phyloP scores from a whole-genome alignment of 768 basidiomycete species.

The Mrakia hoshinonis region DNA sequence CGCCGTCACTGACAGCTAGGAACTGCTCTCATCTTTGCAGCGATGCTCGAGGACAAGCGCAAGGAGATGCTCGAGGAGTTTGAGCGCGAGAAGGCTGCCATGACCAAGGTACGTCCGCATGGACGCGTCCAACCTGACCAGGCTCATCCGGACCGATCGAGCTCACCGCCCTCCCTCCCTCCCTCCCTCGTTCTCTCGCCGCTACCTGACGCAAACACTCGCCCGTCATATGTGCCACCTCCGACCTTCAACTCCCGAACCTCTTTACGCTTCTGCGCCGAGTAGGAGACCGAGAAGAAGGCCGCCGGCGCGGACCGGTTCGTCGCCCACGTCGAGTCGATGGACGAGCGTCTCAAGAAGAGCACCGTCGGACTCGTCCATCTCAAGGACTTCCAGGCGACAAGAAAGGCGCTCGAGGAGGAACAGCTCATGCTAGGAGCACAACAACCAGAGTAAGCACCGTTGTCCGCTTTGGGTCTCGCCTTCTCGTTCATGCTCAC shows the following conservation, averaged over 20 bases:
- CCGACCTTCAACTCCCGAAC: too few species aligned
- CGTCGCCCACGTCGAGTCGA: conserved; percentile 84
- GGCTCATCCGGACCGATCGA: neutral
- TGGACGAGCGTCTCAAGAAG: conserved; percentile 86
- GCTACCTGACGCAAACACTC: too few species aligned
- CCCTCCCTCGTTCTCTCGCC: neutral
- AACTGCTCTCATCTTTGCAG: conserved; percentile 35
- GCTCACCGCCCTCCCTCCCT: neutral
- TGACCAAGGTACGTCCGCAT: conserved; percentile 16
- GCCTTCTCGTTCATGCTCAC: neutral
- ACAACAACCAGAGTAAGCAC: conserved; percentile 14
- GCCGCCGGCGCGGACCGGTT: conserved; percentile 70
- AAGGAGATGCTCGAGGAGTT: conserved; percentile 41
- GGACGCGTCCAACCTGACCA: neutral
- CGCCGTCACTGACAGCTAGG: neutral
- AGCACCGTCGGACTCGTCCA: conserved; percentile 84
- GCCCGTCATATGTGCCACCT: too few species aligned
- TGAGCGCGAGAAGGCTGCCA: conserved; percentile 28
- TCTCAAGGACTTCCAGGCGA: conserved; percentile 86
- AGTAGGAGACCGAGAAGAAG: conserved; percentile 74
- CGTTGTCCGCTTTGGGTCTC: neutral
- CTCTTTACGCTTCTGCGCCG: too few species aligned
- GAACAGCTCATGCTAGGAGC: conserved; percentile 49
- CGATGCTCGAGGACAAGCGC: conserved; percentile 75
- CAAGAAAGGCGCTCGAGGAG: conserved; percentile 79